These are phyloP conservation scores for Cutaneotrichosporon sp. DNA, from an alignment of 1,284 basidiomycete species.

Conservation along the genomic window DNA sequence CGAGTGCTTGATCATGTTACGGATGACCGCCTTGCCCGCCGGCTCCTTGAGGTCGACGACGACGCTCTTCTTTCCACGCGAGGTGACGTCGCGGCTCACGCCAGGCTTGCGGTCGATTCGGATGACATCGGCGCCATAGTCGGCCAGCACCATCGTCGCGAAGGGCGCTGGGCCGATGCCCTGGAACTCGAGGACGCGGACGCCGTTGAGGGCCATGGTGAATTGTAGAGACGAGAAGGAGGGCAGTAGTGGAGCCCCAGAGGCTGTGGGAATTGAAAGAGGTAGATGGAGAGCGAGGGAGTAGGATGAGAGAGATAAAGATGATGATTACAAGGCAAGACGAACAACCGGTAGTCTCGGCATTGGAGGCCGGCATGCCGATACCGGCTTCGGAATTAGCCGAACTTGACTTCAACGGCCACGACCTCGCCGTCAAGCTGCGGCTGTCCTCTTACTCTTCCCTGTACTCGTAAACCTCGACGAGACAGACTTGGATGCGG, in stretches of 20 bases:
- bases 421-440: background rate
- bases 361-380: background rate
- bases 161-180: constrained; percentile 18
- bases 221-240: background rate
- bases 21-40: constrained; percentile 10
- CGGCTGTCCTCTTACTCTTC: background rate
- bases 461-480: background rate
- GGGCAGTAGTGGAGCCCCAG: background rate
- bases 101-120: constrained; percentile 22
- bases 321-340: background rate
- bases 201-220: constrained; percentile 8
- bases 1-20: constrained; percentile 7
- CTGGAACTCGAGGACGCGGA: constrained; percentile 11
- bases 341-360: background rate
- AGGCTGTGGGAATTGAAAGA: background rate
- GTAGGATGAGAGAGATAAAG: background rate
- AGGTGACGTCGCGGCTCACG: constrained; percentile 12
- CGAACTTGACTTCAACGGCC: background rate
- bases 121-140: constrained; percentile 19
- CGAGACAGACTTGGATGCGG: background rate
- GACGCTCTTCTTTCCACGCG: constrained; percentile 19
- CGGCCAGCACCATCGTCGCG: constrained; percentile 24
- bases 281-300: background rate
- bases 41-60: constrained; percentile 21
- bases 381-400: background rate